These are phyloP conservation scores for Rhizomucor pusillus DNA, from an alignment of 371 early-diverging fungal species.

Conservation along the genomic window DNA sequence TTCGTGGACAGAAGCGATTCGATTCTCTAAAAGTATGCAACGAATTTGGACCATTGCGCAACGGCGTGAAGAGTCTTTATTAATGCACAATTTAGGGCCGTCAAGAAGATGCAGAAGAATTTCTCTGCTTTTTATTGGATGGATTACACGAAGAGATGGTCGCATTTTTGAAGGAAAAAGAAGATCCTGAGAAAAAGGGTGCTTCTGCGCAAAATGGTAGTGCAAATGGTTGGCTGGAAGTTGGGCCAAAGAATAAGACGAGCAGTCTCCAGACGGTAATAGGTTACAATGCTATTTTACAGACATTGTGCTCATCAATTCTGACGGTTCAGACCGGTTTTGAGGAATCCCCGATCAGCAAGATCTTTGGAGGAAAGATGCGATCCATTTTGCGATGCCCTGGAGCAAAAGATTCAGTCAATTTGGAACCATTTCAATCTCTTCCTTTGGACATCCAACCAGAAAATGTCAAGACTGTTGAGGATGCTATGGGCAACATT, in stretches of 20 bases:
- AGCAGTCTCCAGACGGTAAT: conserved; percentile 41
- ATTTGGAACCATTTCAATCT: conserved; percentile 84
- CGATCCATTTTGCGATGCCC: conserved; percentile 77
- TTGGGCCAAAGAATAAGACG: conserved; percentile 83
- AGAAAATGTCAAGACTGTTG: conserved; percentile 70
- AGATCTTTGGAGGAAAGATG: conserved; percentile 84
- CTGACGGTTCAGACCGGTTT: conserved; percentile 48
- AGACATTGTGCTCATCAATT: not conserved
- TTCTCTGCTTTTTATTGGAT: conserved; percentile 88
- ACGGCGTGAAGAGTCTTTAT: not conserved
- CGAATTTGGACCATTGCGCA: not conserved
- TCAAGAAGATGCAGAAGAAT: conserved; percentile 98
- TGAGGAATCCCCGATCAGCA: conserved; percentile 77
- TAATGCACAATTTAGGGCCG: conserved; percentile 55
- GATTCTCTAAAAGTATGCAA: conserved; percentile 64
- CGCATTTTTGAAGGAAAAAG: conserved; percentile 26
- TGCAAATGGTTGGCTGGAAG: conserved; percentile 84
- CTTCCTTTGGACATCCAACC: conserved; percentile 90
- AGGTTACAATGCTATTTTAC: conserved; percentile 2
- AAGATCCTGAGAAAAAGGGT: conserved; percentile 22
- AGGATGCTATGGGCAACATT: conserved; percentile 82
- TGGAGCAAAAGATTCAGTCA: conserved; percentile 79
- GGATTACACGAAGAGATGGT: conserved; percentile 93
- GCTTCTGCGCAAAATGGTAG: conserved; percentile 22
- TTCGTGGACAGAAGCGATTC: conserved; percentile 75